Base-by-base conservation (phyloP, 805 yeast genomes). In the Sungouiella thailandica region DNA sequence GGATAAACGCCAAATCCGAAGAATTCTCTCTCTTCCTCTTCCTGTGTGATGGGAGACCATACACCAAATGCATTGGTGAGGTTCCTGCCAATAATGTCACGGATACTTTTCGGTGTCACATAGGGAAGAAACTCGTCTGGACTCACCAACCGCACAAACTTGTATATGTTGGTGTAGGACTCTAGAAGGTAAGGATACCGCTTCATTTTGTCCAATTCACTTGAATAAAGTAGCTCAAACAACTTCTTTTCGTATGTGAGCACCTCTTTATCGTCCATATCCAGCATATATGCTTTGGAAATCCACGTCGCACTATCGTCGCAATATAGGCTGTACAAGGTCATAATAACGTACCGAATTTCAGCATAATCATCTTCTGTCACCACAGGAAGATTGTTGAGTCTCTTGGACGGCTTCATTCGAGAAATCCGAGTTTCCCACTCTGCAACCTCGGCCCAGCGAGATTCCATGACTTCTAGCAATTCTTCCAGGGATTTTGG, bases 51-150 rank as follows among this genome's bases (percentile, higher is more conserved):
- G 7, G 51, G 53, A 31, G 79, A 75, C 83, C 85, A 78, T 15
- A 78, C 75, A 1, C 86, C 86, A 53, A 80, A 80, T 1, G 85
- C 80, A 48, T 80, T 80, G 11, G 82, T 80, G 31, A 77, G 70
- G 43, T 79, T 81, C 25, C 70, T 58, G 2, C 85, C 86, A 31
- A 75, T 57, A 2, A 75, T 66, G 11, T 58, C 55, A 29, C 83
- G 58, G 12, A 78, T 53, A 4, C 40, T 40, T 2, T 53, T 53
- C 1, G 70, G 52, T 3, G 68, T 63, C 10, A 78, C 49, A 11
- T 49, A 41, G 1, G 50, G 53, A 23, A 61, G 65, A 18, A 68
- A 44, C 13, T 41, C 40, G 1, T 49, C 46, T 0, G 72, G 71
- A 9, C 70, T 47, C 6, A 66, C 46, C 3, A 69, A 41, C 32